Evolutionary conservation across 371 early-diverging fungal species (phyloP), one percentile per base, ranked within the genome.

Genomic region (Parasitella parasitica): DNA sequence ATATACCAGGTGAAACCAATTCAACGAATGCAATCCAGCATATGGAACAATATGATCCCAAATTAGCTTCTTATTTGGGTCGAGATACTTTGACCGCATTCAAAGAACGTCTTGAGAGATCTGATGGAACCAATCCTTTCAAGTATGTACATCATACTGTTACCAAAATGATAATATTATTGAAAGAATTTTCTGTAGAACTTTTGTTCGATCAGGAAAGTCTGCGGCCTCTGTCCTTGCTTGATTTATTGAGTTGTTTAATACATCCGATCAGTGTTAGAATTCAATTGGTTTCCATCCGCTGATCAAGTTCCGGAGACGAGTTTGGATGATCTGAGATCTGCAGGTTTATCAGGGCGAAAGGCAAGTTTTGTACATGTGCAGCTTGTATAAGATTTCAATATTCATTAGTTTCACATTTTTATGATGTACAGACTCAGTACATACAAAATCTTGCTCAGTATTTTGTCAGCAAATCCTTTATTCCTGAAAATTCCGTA

Each of bases 311-410:
- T 80, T 6, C 48, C 70, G 0, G 61, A 20, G 2, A 69, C 64
- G 38, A 57, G 70, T 1, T 7, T 34, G 2, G 72, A 72, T 5
- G 73, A 76, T 38, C 51, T 82, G 11, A 56, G 67, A 16, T 34
- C 74, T 0, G 80, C 66, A 2, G 86, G 86, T 1, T 58, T 86
- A 7, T 86, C 86, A 1, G 35, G 41, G 26, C 64, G 83, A 41
- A 86, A 80, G 50, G 61, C 58, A 61, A 18, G 12, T 22, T 4
- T 8, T 36, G 11, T 6, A 1, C 6, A 32, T 32, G 11, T 32
- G 3, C 11, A 32, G n/a, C n/a, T 32, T 1, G 32, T 32, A 32
- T 32, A 11, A 4, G 8, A 4, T 32, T 32, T 6, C 4, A 32
- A 32, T 32, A 3, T 32, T 32, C 6, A 32, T 32, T 32, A 8